Conservation (phyloP, 257 asterid genomes). For the Nicotiana attenuata region DNA sequence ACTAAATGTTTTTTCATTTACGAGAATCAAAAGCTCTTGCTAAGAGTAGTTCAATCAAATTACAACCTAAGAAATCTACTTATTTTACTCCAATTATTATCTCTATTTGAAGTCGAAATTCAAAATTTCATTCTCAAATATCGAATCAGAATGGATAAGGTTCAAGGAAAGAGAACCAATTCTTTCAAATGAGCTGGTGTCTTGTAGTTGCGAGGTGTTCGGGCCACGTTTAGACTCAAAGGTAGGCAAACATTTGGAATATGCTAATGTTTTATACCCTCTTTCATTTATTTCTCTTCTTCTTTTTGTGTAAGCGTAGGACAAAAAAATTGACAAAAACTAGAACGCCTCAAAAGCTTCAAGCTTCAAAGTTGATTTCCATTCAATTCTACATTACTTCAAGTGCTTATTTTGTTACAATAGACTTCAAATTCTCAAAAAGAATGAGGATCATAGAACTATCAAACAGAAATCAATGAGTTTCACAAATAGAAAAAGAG, state of each 20-base stretch:
- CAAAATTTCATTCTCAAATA: background rate
- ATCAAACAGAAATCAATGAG: background rate
- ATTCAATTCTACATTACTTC: background rate
- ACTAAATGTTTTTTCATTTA: background rate
- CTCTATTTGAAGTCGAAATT: background rate
- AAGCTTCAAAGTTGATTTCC: background rate
- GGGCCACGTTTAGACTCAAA: background rate
- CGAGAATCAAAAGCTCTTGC: background rate
- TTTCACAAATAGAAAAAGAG: background rate
- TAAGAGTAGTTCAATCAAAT: background rate
- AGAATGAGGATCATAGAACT: background rate
- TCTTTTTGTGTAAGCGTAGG: background rate
- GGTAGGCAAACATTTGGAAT: slow-evolving; percentile 4
- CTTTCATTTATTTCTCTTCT: background rate
- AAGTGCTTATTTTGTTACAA: background rate
- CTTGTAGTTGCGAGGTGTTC: background rate
- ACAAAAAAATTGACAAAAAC: background rate
- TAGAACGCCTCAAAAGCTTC: background rate
- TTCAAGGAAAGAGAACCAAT: background rate
- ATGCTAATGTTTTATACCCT: background rate
- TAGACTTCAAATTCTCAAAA: background rate
- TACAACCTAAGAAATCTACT: background rate
- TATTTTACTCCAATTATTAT: background rate
- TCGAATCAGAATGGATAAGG: background rate
- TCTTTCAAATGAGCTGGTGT: background rate